Evolutionary conservation across 1,139 yeast species (phyloP).

Genomic region (Ashbya aceris): DNA sequence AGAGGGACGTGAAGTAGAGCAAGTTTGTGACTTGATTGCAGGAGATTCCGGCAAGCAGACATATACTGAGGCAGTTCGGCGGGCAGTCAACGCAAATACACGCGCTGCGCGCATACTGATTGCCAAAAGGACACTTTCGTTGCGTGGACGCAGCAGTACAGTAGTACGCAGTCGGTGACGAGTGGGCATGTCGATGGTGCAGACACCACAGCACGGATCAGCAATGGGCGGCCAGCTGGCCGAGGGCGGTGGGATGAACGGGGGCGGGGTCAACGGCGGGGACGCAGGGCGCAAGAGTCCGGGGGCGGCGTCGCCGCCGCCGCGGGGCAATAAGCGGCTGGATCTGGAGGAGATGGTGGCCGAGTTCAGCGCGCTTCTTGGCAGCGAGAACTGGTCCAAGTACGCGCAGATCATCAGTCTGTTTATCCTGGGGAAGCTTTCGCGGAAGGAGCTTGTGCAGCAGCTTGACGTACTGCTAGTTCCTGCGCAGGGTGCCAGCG

Average conservation of each 20-base stretch:
- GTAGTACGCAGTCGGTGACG: too few relatives aligned
- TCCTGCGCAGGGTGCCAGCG: constrained; percentile 9
- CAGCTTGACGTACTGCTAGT: constrained; percentile 23
- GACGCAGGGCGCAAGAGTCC: not conserved
- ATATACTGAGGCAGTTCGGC: too few relatives aligned
- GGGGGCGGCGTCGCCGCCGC: not conserved
- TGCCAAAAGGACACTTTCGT: too few relatives aligned
- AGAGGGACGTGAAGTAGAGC: too few relatives aligned
- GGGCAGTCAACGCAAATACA: too few relatives aligned
- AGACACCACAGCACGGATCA: constrained; percentile 2
- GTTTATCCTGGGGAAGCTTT: constrained; percentile 70
- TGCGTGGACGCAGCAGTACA: too few relatives aligned
- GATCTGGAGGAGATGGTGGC: constrained; percentile 67
- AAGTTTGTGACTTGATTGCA: too few relatives aligned
- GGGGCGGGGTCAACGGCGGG: not conserved
- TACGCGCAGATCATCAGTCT: constrained; percentile 73
- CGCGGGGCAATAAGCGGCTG: constrained; percentile 36
- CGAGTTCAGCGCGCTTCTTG: constrained; percentile 63
- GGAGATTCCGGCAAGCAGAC: too few relatives aligned
- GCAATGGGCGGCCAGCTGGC: constrained; percentile 1
- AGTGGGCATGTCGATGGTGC: constrained; percentile 1
- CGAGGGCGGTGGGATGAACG: not conserved
- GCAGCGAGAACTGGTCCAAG: constrained; percentile 67
- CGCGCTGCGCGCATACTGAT: too few relatives aligned
- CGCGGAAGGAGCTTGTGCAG: constrained; percentile 54